phyloP scores from a whole-genome alignment of 495 filamentous ascomycete genomes.

The Lichenothelia convexa region DNA sequence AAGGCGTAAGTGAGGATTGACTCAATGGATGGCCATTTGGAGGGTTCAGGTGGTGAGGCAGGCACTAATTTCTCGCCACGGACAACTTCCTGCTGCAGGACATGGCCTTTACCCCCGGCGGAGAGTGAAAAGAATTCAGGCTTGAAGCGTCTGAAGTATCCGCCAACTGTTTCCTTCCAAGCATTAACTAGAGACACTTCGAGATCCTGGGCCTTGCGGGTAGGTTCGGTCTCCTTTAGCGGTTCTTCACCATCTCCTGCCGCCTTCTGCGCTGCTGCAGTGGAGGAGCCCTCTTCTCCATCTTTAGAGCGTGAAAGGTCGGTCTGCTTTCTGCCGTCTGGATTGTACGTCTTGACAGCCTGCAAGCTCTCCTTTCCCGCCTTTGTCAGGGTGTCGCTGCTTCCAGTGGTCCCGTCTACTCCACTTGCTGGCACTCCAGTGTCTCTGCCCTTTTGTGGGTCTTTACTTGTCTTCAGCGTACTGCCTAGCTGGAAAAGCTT shows the following conservation, averaged over 20 bases:
- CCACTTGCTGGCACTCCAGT: not conserved
- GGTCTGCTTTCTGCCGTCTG: constrained; percentile 19
- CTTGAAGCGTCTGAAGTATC: constrained; percentile 81
- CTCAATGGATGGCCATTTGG: constrained; percentile 27
- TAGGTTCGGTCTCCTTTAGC: constrained; percentile 18
- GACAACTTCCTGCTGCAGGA: constrained; percentile 10
- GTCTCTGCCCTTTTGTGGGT: not conserved
- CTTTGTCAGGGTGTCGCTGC: constrained; percentile 6
- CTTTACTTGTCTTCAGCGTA: constrained; percentile 33
- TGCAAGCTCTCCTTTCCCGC: constrained; percentile 18
- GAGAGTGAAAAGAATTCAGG: constrained; percentile 40
- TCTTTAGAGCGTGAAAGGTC: constrained; percentile 20
- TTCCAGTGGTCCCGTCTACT: constrained; percentile 5
- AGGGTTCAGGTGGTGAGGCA: constrained; percentile 12
- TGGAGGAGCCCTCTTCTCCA: constrained; percentile 11
- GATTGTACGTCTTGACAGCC: constrained; percentile 17
- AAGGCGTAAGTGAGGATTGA: constrained; percentile 76
- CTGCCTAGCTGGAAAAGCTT: constrained; percentile 54
- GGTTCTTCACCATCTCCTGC: constrained; percentile 6
- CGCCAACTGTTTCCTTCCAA: constrained; percentile 73
- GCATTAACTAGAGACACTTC: constrained; percentile 49
- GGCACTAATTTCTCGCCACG: constrained; percentile 5
- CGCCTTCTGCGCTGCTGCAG: constrained; percentile 12
- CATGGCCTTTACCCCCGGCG: constrained; percentile 16
- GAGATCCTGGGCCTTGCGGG: constrained; percentile 34